Evolutionary conservation across 805 yeast genomes (phyloP).

Genomic region (Candida chauliodis): DNA sequence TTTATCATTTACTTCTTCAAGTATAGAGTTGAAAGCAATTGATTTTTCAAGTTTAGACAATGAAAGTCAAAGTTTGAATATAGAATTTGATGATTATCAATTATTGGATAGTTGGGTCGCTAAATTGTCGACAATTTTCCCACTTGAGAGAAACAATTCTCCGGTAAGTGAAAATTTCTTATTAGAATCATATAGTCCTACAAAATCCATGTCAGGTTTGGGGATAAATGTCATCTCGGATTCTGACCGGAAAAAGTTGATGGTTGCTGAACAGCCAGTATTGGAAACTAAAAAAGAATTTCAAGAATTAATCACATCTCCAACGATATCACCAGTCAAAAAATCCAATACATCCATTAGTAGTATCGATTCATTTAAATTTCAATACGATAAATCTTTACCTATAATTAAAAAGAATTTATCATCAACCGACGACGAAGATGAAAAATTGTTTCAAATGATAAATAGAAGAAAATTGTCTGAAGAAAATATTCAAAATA

Average conservation of each 20-base stretch:
- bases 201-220: constrained; percentile 25
- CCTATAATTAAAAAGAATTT: constrained; percentile 10
- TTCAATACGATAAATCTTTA: constrained; percentile 8
- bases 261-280: too few species aligned
- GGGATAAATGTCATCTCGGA: constrained; percentile 27
- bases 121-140: constrained; percentile 31
- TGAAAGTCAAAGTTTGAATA: constrained; percentile 12
- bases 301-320: not conserved
- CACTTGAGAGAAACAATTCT: constrained; percentile 23
- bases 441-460: constrained; percentile 9
- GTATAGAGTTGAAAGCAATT: constrained; percentile 14
- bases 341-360: not conserved
- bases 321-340: not conserved
- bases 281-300: too few species aligned
- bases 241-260: constrained; percentile 3
- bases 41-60: constrained; percentile 16
- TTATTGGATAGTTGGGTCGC: constrained; percentile 27
- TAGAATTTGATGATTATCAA: constrained; percentile 14
- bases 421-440: constrained; percentile 8
- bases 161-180: constrained; percentile 19
- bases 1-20: constrained; percentile 14
- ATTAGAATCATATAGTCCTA: constrained; percentile 15
- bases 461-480: constrained; percentile 6
- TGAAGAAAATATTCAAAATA: constrained; percentile 9
- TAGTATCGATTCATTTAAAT: not conserved